Evolutionary conservation across 2,329 filamentous ascomycete species (phyloP).

Genomic region (Calonectria hawksworthii): DNA sequence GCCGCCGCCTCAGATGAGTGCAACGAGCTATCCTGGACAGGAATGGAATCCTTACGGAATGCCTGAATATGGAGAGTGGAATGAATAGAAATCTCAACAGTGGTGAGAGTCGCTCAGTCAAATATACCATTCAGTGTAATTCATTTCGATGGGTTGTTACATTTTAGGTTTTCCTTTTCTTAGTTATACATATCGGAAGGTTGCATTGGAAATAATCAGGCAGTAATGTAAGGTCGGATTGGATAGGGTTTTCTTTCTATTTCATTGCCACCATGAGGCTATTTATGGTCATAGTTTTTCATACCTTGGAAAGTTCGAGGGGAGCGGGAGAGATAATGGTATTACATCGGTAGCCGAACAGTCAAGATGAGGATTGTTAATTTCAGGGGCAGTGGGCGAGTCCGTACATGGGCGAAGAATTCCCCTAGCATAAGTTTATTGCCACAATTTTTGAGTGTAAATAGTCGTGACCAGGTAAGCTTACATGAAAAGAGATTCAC

Average conservation of each 20-base stretch:
- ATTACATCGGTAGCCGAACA: background rate
- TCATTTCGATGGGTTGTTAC: background rate
- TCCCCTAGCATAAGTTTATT: background rate
- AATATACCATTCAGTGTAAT: background rate
- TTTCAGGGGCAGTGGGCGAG: background rate
- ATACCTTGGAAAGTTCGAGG: background rate
- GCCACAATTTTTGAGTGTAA: background rate
- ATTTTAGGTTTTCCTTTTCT: background rate
- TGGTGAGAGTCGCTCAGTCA: background rate
- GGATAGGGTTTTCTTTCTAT: background rate
- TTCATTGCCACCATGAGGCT: background rate
- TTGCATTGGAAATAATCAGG: background rate
- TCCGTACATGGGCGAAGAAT: background rate
- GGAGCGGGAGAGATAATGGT: background rate
- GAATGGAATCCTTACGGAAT: constrained; percentile 74
- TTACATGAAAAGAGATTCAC: background rate
- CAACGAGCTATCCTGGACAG: constrained; percentile 78
- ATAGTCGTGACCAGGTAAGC: background rate
- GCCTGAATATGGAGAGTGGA: constrained; percentile 48
- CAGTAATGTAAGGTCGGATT: background rate
- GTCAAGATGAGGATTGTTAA: background rate
- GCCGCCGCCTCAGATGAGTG: constrained; percentile 69
- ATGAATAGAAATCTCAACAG: constrained; percentile 27
- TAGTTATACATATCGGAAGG: background rate
- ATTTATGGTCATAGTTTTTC: background rate